These are phyloP conservation scores for Penicillium roqueforti DNA, from an alignment of 495 filamentous ascomycete species.

Conservation along the genomic window DNA sequence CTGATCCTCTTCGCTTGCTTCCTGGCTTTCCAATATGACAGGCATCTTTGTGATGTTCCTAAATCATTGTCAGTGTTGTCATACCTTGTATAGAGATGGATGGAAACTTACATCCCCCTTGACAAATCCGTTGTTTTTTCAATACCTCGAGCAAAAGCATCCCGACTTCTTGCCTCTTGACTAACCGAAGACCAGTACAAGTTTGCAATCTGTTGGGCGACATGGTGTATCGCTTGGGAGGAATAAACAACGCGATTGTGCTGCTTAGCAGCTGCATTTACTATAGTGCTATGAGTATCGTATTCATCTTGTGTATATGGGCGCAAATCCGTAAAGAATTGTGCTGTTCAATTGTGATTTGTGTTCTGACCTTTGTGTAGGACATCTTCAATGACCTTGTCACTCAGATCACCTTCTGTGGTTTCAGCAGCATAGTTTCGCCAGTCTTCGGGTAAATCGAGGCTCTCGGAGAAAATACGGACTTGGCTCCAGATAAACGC, in stretches of 20 bases:
- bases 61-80: constrained; percentile 13
- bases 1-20: constrained; percentile 32
- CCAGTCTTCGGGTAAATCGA: constrained; percentile 57
- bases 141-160: constrained; percentile 31
- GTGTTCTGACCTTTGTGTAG: constrained; percentile 44
- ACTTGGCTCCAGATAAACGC: constrained; percentile 60
- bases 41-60: constrained; percentile 43
- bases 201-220: constrained; percentile 76
- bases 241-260: constrained; percentile 71
- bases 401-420: constrained; percentile 46
- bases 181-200: constrained; percentile 58
- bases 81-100: neutral
- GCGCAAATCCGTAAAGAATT: neutral
- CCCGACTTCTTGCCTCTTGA: constrained; percentile 41
- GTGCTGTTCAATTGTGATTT: neutral
- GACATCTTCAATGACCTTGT: constrained; percentile 53
- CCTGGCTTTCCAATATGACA: constrained; percentile 28
- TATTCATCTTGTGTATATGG: neutral
- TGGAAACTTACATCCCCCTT: constrained; percentile 36
- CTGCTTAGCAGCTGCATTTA: constrained; percentile 63
- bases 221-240: constrained; percentile 68
- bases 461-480: constrained; percentile 53
- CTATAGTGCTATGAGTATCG: constrained; percentile 28
- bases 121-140: constrained; percentile 45
- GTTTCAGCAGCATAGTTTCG: constrained; percentile 40